Evolutionary conservation across 805 yeast species (phyloP), one percentile per base, ranked within the genome.

Genomic region (Candida anglica): DNA sequence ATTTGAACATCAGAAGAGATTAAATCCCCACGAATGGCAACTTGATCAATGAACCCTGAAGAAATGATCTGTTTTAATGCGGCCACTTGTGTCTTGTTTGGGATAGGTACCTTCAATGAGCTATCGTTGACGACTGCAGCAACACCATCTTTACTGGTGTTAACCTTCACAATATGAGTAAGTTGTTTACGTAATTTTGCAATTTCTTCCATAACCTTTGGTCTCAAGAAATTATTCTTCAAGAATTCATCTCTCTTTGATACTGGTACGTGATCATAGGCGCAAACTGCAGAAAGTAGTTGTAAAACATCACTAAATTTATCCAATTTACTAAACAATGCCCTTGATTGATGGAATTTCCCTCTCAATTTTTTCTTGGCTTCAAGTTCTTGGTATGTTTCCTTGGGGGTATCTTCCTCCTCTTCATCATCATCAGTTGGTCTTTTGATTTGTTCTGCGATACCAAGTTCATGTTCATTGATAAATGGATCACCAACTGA

Each of bases 401-500:
- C 57, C 10, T 51, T 60, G 25, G 53, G 59, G 18, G 57, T 56
- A 19, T 63, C 69, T 15, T 60, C 63, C 15, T 64, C 62, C 6
- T 49, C 63, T 9, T 53, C 60, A 5, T 43, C 56, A 3, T 48
- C 58, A 1, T 52, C 50, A 40, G 28, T 52, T 27, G n/a, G n/a
- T n/a, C 23, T 33, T 27, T 35, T 48, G 36, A 21, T 27, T 5
- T 28, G 32, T 4, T 40, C 32, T 4, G 46, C 52, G 18, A 82
- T 63, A 1, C 93, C 91, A 8, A 86, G 53, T 49, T 86, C 96
- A 42, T 73, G 75, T 52, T 84, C 95, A 26, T 69, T 71, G 21
- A 86, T 58, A 47, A 87, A 88, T 11, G 95, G 96, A 49, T 89
- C 95, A 4, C 97, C 97, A 28, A 93, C 97, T 0, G 97, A 81